Evolutionary conservation across 192 early-diverging fungal genomes (phyloP).

Genomic region (Dissophora ornata): DNA sequence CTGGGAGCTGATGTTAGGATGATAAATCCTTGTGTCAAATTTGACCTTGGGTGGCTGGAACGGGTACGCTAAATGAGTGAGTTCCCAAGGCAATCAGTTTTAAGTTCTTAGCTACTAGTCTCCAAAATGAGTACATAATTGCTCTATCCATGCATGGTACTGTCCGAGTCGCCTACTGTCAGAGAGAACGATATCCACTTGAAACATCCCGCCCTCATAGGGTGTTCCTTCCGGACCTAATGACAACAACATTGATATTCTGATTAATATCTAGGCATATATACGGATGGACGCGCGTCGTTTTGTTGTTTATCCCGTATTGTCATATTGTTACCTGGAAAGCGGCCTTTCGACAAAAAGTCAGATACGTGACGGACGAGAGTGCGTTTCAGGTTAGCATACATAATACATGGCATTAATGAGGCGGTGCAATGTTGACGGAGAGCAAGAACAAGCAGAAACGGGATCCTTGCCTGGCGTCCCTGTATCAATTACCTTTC

Average conservation of each 20-base stretch:
- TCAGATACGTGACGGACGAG: not conserved
- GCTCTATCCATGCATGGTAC: not conserved
- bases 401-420: too few relatives aligned
- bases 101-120: not conserved
- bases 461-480: too few relatives aligned
- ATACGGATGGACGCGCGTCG: too few relatives aligned
- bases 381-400: not conserved
- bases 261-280: too few relatives aligned
- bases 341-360: slow-evolving; percentile 13
- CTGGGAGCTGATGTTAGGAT: slow-evolving; percentile 67
- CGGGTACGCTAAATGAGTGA: slow-evolving; percentile 46
- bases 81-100: not conserved
- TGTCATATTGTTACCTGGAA: slow-evolving; percentile 21
- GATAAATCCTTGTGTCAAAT: slow-evolving; percentile 63
- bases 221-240: slow-evolving; percentile 48
- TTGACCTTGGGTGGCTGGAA: slow-evolving; percentile 67
- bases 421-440: too few relatives aligned
- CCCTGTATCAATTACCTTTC: slow-evolving; percentile 42
- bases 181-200: slow-evolving; percentile 39
- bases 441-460: too few relatives aligned
- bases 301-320: not conserved
- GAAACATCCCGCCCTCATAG: slow-evolving; percentile 49
- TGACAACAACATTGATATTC: not conserved
- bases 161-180: slow-evolving; percentile 15
- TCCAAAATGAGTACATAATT: not conserved